Conservation (phyloP, 2,329 filamentous ascomycete species). For the Exophiala dermatitidis region DNA sequence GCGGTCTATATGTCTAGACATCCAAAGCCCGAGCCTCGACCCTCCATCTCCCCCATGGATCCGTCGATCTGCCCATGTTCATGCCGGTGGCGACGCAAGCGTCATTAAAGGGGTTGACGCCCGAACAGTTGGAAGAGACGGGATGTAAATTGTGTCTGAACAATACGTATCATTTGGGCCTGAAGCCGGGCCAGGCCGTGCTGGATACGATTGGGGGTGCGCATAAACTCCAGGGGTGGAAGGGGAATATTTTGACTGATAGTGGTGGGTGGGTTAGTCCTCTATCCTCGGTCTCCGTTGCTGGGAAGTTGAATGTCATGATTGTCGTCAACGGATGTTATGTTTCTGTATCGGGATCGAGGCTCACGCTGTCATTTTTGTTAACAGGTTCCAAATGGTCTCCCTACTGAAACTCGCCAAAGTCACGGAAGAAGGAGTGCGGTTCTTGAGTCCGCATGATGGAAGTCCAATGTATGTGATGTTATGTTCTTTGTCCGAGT, state of each 20-base stretch:
- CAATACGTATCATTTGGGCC: slow-evolving; percentile 93
- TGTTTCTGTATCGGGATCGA: not conserved
- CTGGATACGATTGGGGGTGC: slow-evolving; percentile 84
- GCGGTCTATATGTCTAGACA: slow-evolving; percentile 51
- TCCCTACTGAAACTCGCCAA: slow-evolving; percentile 87
- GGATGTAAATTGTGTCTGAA: slow-evolving; percentile 88
- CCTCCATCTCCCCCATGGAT: slow-evolving; percentile 82
- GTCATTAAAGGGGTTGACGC: slow-evolving; percentile 88
- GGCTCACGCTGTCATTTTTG: slow-evolving; percentile 23
- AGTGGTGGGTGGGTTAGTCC: slow-evolving; percentile 42
- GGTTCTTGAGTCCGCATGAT: slow-evolving; percentile 94
- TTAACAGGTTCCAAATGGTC: slow-evolving; percentile 89
- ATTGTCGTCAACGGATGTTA: not conserved
- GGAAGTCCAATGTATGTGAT: slow-evolving; percentile 69
- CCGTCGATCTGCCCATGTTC: slow-evolving; percentile 84
- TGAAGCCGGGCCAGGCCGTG: slow-evolving; percentile 88
- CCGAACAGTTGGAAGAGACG: slow-evolving; percentile 82
- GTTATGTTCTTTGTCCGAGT: too few relatives aligned
- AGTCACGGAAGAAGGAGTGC: slow-evolving; percentile 90
- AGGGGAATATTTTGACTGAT: slow-evolving; percentile 83
- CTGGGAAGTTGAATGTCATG: too few relatives aligned
- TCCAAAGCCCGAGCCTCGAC: slow-evolving; percentile 88
- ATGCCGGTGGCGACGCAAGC: slow-evolving; percentile 98
- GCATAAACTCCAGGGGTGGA: slow-evolving; percentile 91
- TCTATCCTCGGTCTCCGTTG: not conserved